phyloP scores from a whole-genome alignment of 1,284 basidiomycete species.

The Xerocomus amazonicus region DNA sequence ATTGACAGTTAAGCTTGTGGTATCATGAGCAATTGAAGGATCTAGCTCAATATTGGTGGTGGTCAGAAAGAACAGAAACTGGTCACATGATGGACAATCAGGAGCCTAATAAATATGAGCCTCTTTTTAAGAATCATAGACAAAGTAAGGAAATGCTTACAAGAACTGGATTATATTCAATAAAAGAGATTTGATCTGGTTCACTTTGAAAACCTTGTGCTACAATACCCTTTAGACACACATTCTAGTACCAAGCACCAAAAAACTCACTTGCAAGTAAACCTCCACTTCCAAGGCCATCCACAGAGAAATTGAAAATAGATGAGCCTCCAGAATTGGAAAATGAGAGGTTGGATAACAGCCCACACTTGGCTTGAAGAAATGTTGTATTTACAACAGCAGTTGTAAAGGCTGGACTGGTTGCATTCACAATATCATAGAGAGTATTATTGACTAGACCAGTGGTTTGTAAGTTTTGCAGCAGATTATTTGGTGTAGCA shows the following conservation, averaged over 20 bases:
- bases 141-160: not conserved
- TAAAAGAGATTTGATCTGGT: not conserved
- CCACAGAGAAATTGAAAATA: not conserved
- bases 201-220: not conserved
- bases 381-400: slow-evolving; percentile 13
- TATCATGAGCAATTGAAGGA: not conserved
- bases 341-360: slow-evolving; percentile 8
- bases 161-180: not conserved
- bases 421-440: slow-evolving; percentile 1
- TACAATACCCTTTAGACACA: not conserved
- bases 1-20: not conserved
- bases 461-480: not conserved
- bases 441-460: slow-evolving; percentile 2
- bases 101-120: not conserved
- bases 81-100: not conserved
- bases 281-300: not conserved
- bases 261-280: not conserved
- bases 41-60: slow-evolving; percentile 5
- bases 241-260: not conserved
- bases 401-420: not conserved
- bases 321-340: not conserved
- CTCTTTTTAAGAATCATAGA: not conserved
- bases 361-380: not conserved
- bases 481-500: not conserved
- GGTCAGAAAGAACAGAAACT: slow-evolving; percentile 3